Base-by-base conservation (phyloP, 164 flowering plant genomes). In the Pachysandra terminalis region DNA sequence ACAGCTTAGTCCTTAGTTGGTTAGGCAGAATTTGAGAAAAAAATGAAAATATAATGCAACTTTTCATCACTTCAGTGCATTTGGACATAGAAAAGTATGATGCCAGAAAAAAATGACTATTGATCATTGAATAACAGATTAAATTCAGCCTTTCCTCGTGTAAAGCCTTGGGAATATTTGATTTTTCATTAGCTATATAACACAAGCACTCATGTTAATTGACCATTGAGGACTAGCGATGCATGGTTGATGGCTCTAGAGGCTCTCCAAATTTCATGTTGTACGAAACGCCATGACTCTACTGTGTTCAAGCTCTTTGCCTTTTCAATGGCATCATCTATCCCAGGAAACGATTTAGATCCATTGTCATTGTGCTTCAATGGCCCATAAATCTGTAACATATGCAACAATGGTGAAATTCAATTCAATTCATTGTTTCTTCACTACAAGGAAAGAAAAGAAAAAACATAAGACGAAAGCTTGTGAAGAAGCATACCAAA, bases 181-280 rank as follows among this genome's bases (percentile, higher is more conserved):
- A 45, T 1, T 15, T 45, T 45, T 5, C 14, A 45, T 45, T 45
- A 15, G 51, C 51, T 45, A 45, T 19, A 49, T n/a, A 45, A 0
- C 61, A 54, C 19, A 62, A 24, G 48, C 17, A 17, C 49, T 83
- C 79, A 87, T 63, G 86, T 89, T 56, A 90, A 64, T 67, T 75
- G 55, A 23, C 90, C 90, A 48, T 45, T 65, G 52, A 89, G 87
- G 66, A 86, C 84, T 64, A 79, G 78, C 3, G 92, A 75, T 61
- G 85, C 90, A 22, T 90, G 85, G 65, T 70, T 83, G 61, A 90
- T 68, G 35, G 75, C 92, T 76, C 96, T 85, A 19, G 92, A 76
- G 61, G 81, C 90, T 77, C 90, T 80, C 90, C 90, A 87, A 52
- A 90, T 68, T 79, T 87, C 83, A 73, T 86, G 96, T 69, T 87